These are phyloP conservation scores for Trichoderma aggressivum DNA, from an alignment of 2,329 filamentous ascomycete species.

Conservation along the genomic window DNA sequence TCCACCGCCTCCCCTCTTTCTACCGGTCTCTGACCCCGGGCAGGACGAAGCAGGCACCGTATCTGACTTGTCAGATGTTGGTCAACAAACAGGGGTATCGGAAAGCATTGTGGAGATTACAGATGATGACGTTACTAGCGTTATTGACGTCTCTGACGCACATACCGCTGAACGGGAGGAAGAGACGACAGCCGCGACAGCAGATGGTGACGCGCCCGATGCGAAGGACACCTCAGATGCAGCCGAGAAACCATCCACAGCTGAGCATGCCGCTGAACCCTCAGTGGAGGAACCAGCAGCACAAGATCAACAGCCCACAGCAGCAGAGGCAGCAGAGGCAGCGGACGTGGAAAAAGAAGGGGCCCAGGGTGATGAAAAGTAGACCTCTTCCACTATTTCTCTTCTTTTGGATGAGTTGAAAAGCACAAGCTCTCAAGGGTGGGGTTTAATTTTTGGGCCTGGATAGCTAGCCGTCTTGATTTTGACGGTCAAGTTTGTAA, in stretches of 20 bases:
- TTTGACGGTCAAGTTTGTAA: neutral
- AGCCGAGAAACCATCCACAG: neutral
- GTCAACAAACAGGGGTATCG: slow-evolving; percentile 10
- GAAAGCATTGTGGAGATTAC: slow-evolving; percentile 11
- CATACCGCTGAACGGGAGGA: neutral
- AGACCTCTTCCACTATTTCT: neutral
- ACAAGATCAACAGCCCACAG: neutral
- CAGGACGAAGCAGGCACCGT: slow-evolving; percentile 16
- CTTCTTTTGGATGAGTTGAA: neutral
- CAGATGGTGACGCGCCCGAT: neutral
- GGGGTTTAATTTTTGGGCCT: neutral
- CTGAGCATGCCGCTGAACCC: neutral
- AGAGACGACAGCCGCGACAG: neutral
- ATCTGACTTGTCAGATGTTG: slow-evolving; percentile 12
- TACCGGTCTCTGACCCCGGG: slow-evolving; percentile 15
- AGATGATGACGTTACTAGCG: neutral
- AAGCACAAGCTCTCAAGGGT: neutral
- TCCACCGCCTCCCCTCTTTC: slow-evolving; percentile 14
- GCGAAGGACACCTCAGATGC: neutral
- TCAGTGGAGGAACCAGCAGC: neutral
- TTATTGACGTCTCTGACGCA: neutral
- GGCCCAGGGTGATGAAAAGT: neutral
- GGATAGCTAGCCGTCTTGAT: neutral
- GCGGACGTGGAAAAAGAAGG: neutral
- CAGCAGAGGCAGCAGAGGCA: neutral